These are phyloP conservation scores for Apiotrichum veenhuisii DNA, from an alignment of 1,284 basidiomycete genomes.

Conservation along the genomic window DNA sequence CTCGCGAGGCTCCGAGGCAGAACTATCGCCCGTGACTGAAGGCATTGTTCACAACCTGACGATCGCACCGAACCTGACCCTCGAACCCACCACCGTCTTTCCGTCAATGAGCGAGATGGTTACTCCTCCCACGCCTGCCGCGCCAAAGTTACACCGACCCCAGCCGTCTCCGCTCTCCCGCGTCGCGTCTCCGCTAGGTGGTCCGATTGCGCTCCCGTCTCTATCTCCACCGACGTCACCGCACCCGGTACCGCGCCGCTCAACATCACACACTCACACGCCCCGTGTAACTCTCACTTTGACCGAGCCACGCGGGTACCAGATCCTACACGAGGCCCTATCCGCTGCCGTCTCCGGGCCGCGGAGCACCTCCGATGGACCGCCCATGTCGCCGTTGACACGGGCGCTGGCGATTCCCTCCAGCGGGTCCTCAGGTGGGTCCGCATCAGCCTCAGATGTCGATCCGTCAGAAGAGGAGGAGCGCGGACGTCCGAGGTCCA, in stretches of 20 bases:
- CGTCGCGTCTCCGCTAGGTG: not conserved
- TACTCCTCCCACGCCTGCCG: not conserved
- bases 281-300: constrained; percentile 23
- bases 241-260: not conserved
- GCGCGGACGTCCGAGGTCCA: constrained; percentile 34
- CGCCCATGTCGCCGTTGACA: constrained; percentile 3
- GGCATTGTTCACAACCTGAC: not conserved
- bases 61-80: not conserved
- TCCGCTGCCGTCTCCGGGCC: constrained; percentile 12
- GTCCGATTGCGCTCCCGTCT: not conserved
- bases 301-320: constrained; percentile 31
- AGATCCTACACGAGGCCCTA: constrained; percentile 24
- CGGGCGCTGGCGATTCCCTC: constrained; percentile 13
- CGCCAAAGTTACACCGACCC: constrained; percentile 1
- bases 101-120: constrained; percentile 1
- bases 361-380: not conserved
- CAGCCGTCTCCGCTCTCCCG: constrained; percentile 2
- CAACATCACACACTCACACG: not conserved
- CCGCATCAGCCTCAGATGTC: constrained; percentile 2
- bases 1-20: not conserved
- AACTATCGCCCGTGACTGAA: not conserved
- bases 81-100: not conserved
- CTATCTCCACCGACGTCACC: constrained; percentile 2
- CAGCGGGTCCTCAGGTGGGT: constrained; percentile 1
- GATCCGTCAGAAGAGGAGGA: constrained; percentile 24